Evolutionary conservation across 305 asterid species (phyloP).

Genomic region (Solanum hybrid): DNA sequence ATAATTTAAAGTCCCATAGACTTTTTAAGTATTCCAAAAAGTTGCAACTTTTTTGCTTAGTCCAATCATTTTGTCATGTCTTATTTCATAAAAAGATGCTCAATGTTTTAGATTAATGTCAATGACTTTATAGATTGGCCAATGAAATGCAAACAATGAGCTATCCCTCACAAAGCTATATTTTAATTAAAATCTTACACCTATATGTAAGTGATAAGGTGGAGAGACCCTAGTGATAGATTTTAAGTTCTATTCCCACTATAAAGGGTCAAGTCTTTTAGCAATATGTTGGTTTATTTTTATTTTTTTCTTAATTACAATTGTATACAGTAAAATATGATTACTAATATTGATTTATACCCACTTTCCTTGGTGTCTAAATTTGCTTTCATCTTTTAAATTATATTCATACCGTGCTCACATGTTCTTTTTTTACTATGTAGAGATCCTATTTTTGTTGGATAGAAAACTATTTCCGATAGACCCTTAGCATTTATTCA

Average conservation of each 20-base stretch:
- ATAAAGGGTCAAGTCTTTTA: background rate
- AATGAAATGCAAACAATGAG: background rate
- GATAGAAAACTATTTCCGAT: background rate
- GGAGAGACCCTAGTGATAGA: background rate
- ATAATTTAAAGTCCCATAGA: background rate
- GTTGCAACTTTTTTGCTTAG: background rate
- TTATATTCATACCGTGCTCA: background rate
- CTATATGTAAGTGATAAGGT: background rate
- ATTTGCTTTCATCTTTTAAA: background rate
- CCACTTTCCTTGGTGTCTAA: background rate
- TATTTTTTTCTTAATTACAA: background rate
- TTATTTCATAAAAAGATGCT: background rate
- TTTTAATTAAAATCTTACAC: background rate
- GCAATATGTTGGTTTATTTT: background rate
- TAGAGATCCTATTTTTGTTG: too few relatives aligned
- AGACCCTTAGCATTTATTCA: background rate
- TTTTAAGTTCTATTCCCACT: background rate
- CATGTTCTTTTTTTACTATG: background rate
- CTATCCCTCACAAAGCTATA: background rate
- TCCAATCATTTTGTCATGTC: constrained; percentile 9
- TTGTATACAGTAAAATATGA: background rate
- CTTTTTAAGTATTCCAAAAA: constrained; percentile 1
- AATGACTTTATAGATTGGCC: background rate
- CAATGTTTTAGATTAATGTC: background rate
- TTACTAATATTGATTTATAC: background rate